Percentiles rank a stretch among this genome's conserved stretches.
These are phyloP conservation scores for Panicum miliaceum DNA, from an alignment of 176 grass and related monocot genomes.

Conservation along the genomic window DNA sequence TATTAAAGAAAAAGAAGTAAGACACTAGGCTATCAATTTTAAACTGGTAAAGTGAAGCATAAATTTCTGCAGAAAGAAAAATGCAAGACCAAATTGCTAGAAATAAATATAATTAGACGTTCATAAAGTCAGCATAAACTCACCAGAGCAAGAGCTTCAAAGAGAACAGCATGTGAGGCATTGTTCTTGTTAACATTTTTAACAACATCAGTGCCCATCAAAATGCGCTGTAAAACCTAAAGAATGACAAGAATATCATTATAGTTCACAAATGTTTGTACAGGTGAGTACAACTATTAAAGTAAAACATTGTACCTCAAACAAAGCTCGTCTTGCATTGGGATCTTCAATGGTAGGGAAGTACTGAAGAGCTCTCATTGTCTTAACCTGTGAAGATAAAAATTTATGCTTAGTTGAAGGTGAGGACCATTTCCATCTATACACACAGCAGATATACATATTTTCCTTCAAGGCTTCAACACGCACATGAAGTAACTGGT, in stretches of 20 bases:
- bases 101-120: conserved; percentile 6
- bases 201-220: conserved; percentile 99
- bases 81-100: not conserved
- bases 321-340: conserved; percentile 85
- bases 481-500: not conserved
- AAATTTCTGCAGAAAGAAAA: not conserved
- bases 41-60: not conserved
- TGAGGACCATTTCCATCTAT: not conserved
- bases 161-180: conserved; percentile 98
- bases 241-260: conserved; percentile 34
- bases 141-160: conserved; percentile 98
- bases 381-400: conserved; percentile 79
- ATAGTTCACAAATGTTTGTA: not conserved
- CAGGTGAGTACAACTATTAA: conserved; percentile 6
- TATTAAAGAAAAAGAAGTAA: conserved; percentile 25
- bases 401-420: not conserved
- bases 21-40: not conserved
- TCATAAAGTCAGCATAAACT: conserved; percentile 39
- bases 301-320: conserved; percentile 64
- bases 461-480: conserved; percentile 29
- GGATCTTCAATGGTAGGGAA: conserved; percentile 95
- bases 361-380: conserved; percentile 99
- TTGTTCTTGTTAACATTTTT: conserved; percentile 99
- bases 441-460: not conserved
- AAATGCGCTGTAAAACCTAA: conserved; percentile 96